These are phyloP conservation scores for Bothriochloa decipiens DNA, from an alignment of 176 grass and related monocot species.

Conservation along the genomic window DNA sequence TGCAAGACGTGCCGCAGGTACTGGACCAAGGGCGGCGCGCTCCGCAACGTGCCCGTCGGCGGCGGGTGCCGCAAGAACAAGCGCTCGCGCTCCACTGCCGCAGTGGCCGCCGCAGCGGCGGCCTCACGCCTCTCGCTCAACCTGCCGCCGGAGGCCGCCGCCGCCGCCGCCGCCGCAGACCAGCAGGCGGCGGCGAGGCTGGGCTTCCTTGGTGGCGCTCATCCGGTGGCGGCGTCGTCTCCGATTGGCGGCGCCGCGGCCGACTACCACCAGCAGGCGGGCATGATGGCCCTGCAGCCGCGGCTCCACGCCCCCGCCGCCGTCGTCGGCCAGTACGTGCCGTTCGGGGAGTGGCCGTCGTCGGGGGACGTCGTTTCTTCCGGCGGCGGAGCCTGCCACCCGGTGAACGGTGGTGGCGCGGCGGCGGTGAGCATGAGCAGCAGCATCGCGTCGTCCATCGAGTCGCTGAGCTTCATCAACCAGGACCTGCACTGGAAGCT, in stretches of 20 bases:
- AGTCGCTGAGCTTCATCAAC: conserved; percentile 97
- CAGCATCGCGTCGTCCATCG: conserved; percentile 84
- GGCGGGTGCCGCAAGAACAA: conserved; percentile 97
- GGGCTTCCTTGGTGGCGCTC: conserved; percentile 24
- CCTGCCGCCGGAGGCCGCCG: conserved; percentile 23
- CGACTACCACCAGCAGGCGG: conserved; percentile 45
- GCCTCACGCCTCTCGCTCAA: conserved; percentile 38
- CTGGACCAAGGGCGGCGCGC: conserved; percentile 97
- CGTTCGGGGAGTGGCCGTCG: conserved; percentile 58
- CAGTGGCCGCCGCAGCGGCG: background rate
- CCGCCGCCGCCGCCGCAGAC: conserved; percentile 8
- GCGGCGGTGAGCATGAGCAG: conserved; percentile 41
- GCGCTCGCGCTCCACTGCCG: conserved; percentile 59
- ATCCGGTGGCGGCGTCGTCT: background rate
- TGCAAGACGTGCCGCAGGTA: conserved; percentile 96
- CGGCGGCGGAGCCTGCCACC: background rate
- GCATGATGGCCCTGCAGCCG: conserved; percentile 37
- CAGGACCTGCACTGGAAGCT: conserved; percentile 97
- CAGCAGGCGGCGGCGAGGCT: conserved; percentile 34
- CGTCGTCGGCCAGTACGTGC: conserved; percentile 60
- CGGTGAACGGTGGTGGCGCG: conserved; percentile 6
- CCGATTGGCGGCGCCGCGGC: conserved; percentile 3
- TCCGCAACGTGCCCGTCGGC: conserved; percentile 94
- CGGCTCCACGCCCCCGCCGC: conserved; percentile 41
- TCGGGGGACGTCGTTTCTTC: conserved; percentile 23